Conservation (phyloP, 2,329 filamentous ascomycete genomes). For the Fusarium paranaense region DNA sequence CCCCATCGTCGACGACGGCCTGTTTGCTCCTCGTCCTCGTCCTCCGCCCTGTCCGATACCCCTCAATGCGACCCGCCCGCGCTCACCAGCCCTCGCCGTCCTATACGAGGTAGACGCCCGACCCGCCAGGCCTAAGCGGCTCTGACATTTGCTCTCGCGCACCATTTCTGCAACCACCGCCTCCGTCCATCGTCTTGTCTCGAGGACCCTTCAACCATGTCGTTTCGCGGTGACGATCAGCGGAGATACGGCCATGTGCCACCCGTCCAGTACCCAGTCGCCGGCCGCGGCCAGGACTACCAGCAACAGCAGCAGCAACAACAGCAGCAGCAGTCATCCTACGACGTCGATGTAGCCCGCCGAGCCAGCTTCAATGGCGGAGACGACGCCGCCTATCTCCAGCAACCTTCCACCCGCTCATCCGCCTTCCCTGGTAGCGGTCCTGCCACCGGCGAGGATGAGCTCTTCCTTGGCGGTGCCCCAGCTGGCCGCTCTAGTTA, state of each 20-base stretch:
- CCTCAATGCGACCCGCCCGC: slow-evolving; percentile 43
- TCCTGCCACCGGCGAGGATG: slow-evolving; percentile 58
- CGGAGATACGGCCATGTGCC: slow-evolving; percentile 75
- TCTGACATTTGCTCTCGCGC: slow-evolving; percentile 29
- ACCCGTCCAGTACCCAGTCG: slow-evolving; percentile 72
- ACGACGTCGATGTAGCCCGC: slow-evolving; percentile 54
- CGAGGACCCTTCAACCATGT: slow-evolving; percentile 58
- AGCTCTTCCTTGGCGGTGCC: slow-evolving; percentile 72
- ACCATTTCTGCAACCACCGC: slow-evolving; percentile 18
- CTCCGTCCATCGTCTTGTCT: slow-evolving; percentile 9
- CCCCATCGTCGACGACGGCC: slow-evolving; percentile 1
- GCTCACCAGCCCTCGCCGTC: slow-evolving; percentile 36
- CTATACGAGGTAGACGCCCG: slow-evolving; percentile 42
- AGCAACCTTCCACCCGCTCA: slow-evolving; percentile 44
- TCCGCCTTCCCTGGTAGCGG: slow-evolving; percentile 36
- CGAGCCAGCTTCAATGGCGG: slow-evolving; percentile 81
- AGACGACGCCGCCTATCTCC: slow-evolving; percentile 73
- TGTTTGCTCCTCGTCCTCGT: slow-evolving; percentile 1
- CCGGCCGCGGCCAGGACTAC: slow-evolving; percentile 50
- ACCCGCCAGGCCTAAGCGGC: slow-evolving; percentile 41
- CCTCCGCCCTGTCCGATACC: slow-evolving; percentile 27
- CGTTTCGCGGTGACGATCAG: slow-evolving; percentile 72
- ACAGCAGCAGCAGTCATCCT: slow-evolving; percentile 51
- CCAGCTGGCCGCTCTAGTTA: slow-evolving; percentile 49
- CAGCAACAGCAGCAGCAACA: slow-evolving; percentile 49